These are phyloP conservation scores for Paralagenidium karlingii DNA, from an alignment of 352 stramenopile species.

Conservation along the genomic window DNA sequence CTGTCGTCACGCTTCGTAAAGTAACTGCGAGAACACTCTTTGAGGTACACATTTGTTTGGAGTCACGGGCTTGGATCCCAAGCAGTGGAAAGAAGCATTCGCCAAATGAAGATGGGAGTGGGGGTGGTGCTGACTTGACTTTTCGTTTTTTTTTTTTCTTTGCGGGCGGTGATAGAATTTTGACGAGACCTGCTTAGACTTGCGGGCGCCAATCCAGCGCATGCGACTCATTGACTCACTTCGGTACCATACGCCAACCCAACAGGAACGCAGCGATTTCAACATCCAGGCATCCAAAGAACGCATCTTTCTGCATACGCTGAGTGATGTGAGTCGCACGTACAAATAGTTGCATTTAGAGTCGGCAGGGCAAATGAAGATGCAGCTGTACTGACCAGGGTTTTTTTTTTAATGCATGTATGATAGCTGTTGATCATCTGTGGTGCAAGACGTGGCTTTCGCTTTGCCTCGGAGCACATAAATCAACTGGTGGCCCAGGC, in stretches of 20 bases:
- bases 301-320: conserved; percentile 52
- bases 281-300: conserved; percentile 66
- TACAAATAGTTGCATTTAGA: not conserved
- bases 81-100: too few relatives aligned
- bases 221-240: conserved; percentile 72
- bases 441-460: conserved; percentile 61
- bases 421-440: conserved; percentile 57
- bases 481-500: conserved; percentile 32
- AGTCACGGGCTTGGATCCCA: too few relatives aligned
- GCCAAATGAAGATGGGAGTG: too few relatives aligned
- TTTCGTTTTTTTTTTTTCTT: too few relatives aligned
- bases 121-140: too few relatives aligned
- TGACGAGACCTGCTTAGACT: conserved; percentile 44
- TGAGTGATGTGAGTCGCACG: conserved; percentile 52
- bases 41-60: conserved; percentile 17
- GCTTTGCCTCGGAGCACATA: conserved; percentile 66
- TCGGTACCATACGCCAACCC: conserved; percentile 77
- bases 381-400: not conserved
- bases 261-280: conserved; percentile 42
- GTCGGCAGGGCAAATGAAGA: not conserved
- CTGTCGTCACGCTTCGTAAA: conserved; percentile 51
- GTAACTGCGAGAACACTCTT: conserved; percentile 60
- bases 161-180: too few relatives aligned
- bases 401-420: not conserved
- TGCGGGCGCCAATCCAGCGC: conserved; percentile 65